A percentile compares a stretch with the other conserved stretches of the same genome.
These are phyloP conservation scores for Grigorovia jiainica DNA, from an alignment of 805 yeast species.

Conservation along the genomic window DNA sequence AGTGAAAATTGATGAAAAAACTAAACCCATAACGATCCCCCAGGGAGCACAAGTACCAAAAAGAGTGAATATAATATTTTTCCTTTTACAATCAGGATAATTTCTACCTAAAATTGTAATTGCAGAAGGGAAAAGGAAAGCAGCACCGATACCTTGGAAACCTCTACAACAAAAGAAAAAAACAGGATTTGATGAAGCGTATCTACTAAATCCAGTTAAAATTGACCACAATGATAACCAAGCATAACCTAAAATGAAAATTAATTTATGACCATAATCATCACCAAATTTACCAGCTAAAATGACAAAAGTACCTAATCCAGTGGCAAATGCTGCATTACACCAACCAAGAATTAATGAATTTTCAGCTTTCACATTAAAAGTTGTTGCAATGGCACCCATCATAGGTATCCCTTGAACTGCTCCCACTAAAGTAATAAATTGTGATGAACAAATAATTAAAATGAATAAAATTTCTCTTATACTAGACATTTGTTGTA, in stretches of 20 bases:
- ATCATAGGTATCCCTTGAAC: constrained; percentile 9
- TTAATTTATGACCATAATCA: constrained; percentile 47
- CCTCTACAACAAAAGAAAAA: constrained; percentile 37
- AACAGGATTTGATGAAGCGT: constrained; percentile 10
- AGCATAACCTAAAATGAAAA: constrained; percentile 44
- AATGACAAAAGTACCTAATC: constrained; percentile 53
- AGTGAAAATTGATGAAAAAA: constrained; percentile 39
- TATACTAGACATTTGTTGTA: background rate
- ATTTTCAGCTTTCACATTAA: constrained; percentile 2
- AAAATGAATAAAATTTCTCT: constrained; percentile 6
- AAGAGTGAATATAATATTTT: constrained; percentile 45
- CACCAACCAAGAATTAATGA: constrained; percentile 9
- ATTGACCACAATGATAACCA: constrained; percentile 54
- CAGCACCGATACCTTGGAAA: constrained; percentile 57
- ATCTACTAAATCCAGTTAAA: constrained; percentile 43
- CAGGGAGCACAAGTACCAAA: constrained; percentile 56
- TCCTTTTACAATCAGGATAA: constrained; percentile 28
- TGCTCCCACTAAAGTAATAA: constrained; percentile 7
- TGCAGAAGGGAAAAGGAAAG: constrained; percentile 48
- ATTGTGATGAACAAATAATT: constrained; percentile 6
- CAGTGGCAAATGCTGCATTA: constrained; percentile 9
- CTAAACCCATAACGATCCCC: constrained; percentile 49
- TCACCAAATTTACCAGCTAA: constrained; percentile 66
- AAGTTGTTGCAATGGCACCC: constrained; percentile 3
- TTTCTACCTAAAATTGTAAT: constrained; percentile 41